phyloP scores from a whole-genome alignment of 1,139 yeast species.

The Kodamaea plutei region DNA sequence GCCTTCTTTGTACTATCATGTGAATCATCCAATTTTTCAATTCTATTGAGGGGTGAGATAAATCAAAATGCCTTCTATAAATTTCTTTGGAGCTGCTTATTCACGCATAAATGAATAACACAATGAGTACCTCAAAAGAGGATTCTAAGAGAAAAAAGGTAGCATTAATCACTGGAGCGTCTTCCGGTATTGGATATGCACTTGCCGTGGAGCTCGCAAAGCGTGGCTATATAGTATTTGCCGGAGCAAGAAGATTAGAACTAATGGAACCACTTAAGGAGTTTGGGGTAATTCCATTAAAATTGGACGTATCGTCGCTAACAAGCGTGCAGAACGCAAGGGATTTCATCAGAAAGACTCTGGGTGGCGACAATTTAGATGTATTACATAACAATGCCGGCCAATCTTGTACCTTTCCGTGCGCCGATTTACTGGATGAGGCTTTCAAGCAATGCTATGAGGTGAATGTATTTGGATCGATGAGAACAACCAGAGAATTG shows the following conservation, averaged over 20 bases:
- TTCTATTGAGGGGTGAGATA: no score
- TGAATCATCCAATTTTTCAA: no score
- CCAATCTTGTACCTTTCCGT: conserved; percentile 67
- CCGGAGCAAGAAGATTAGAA: conserved; percentile 67
- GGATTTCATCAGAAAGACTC: conserved; percentile 22
- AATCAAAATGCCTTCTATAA: no score
- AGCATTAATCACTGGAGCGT: conserved; percentile 67
- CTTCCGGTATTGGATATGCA: conserved; percentile 76
- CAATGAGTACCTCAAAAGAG: no score
- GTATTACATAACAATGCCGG: conserved; percentile 66
- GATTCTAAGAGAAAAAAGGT: conserved; percentile 4
- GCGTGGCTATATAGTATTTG: conserved; percentile 62
- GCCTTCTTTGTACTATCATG: no score
- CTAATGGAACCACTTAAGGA: conserved; percentile 53
- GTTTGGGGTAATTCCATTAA: conserved; percentile 28
- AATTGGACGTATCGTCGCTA: conserved; percentile 51
- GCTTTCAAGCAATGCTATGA: conserved; percentile 52
- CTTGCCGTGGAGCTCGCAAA: conserved; percentile 61
- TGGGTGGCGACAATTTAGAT: conserved; percentile 41
- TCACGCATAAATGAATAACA: no score
- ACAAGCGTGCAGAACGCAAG: conserved; percentile 48
- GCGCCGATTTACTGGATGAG: conserved; percentile 61
- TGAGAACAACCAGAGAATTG: conserved; percentile 60
- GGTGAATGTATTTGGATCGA: conserved; percentile 69
- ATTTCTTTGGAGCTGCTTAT: no score